phyloP scores from a whole-genome alignment of 768 basidiomycete species.

The Lentinus brumalis region DNA sequence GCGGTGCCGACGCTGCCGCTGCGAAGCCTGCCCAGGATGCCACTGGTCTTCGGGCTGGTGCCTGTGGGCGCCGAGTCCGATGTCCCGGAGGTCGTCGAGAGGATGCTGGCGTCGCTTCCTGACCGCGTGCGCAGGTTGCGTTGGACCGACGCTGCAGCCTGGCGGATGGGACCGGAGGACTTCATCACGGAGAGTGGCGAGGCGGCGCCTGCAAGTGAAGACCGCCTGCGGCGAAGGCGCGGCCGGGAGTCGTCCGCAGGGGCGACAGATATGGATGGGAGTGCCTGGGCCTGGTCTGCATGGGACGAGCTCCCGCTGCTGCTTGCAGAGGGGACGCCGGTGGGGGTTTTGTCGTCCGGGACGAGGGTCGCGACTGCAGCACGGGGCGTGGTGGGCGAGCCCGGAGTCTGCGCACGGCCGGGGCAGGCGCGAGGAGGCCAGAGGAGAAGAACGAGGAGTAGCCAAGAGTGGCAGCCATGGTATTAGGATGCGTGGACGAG shows the following conservation, averaged over 20 bases:
- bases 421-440: constrained; percentile 57
- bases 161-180: constrained; percentile 47
- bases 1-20: constrained; percentile 53
- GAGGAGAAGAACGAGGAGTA: constrained; percentile 76
- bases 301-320: constrained; percentile 16
- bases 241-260: constrained; percentile 33
- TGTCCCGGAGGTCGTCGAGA: constrained; percentile 15
- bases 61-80: constrained; percentile 16
- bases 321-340: constrained; percentile 31
- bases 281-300: constrained; percentile 22
- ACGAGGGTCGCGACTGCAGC: constrained; percentile 27
- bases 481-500: not conserved
- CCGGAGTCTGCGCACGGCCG: constrained; percentile 13
- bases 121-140: constrained; percentile 47
- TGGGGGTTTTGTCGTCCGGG: constrained; percentile 39
- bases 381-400: constrained; percentile 28
- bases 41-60: constrained; percentile 32
- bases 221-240: constrained; percentile 60
- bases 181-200: constrained; percentile 62
- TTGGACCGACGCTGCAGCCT: constrained; percentile 51
- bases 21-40: constrained; percentile 53
- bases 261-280: constrained; percentile 34
- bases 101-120: constrained; percentile 41
- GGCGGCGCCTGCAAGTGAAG: constrained; percentile 56
- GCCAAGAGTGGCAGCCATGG: constrained; percentile 20